Conservation (phyloP, 2,329 filamentous ascomycete species). For the Paecilomyces variotii region DNA sequence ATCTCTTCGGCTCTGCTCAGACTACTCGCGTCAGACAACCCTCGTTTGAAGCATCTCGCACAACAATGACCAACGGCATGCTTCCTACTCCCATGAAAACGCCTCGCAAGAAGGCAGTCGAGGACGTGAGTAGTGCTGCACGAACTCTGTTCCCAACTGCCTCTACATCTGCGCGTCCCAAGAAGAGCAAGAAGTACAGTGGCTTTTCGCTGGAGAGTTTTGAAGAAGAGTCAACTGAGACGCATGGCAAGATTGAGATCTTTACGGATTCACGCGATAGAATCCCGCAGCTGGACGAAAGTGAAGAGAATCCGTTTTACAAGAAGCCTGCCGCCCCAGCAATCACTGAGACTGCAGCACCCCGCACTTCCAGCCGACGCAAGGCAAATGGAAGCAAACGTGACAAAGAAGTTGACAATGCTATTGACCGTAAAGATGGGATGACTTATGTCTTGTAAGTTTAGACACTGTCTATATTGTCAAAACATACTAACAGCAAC, state of each 20-base stretch:
- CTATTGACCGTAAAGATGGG: conserved; percentile 46
- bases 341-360: conserved; percentile 13
- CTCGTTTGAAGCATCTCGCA: conserved; percentile 15
- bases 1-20: conserved; percentile 16
- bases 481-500: conserved; percentile 19
- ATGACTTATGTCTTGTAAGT: conserved; percentile 57
- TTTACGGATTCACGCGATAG: conserved; percentile 58
- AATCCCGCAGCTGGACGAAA: conserved; percentile 45
- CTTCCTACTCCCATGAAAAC: conserved; percentile 57
- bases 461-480: conserved; percentile 1
- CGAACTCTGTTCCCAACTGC: conserved; percentile 45
- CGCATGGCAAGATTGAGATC: conserved; percentile 43
- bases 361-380: conserved; percentile 27
- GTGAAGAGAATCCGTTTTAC: conserved; percentile 50
- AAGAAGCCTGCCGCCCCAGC: conserved; percentile 28
- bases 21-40: conserved; percentile 12
- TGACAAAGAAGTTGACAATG: conserved; percentile 41
- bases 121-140: conserved; percentile 40
- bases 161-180: conserved; percentile 40
- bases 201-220: conserved; percentile 40
- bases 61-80: conserved; percentile 36
- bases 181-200: conserved; percentile 38
- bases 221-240: conserved; percentile 20
- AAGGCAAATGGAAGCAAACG: conserved; percentile 24
- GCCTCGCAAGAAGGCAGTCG: conserved; percentile 46